Percentiles rank a stretch among this genome's conserved stretches.
phyloP scores from a whole-genome alignment of 2,329 filamentous ascomycete species.

The Neofusicoccum sp. region DNA sequence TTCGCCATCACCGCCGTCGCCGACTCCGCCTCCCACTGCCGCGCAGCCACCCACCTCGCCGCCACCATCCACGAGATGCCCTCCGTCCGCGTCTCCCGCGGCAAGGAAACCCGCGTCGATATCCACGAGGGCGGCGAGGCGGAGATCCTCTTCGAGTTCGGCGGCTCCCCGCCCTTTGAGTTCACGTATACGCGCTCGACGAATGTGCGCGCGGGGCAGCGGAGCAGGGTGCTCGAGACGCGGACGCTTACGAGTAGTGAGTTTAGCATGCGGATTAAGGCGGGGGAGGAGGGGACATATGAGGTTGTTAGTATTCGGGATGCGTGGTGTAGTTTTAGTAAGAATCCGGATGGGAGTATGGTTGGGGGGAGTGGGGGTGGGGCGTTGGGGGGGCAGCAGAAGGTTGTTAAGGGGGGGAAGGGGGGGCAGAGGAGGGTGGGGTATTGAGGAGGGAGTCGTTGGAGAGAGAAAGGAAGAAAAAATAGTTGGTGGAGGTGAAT shows the following conservation, averaged over 20 bases:
- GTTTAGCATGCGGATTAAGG: conserved; percentile 75
- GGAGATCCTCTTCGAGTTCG: conserved; percentile 92
- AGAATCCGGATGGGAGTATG: conserved; percentile 28
- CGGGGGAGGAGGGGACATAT: conserved; percentile 92
- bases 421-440: neutral
- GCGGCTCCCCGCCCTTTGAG: conserved; percentile 92
- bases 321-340: conserved; percentile 84
- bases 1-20: conserved; percentile 85
- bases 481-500: too few species aligned
- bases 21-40: conserved; percentile 86
- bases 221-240: conserved; percentile 79
- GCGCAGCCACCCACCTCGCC: conserved; percentile 71
- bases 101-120: conserved; percentile 75
- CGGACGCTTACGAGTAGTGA: conserved; percentile 83
- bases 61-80: conserved; percentile 91
- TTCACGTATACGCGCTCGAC: conserved; percentile 94
- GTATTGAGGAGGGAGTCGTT: neutral
- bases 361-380: neutral
- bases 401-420: neutral
- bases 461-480: neutral
- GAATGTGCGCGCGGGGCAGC: conserved; percentile 64
- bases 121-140: conserved; percentile 96
- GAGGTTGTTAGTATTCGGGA: conserved; percentile 97
- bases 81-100: conserved; percentile 84
- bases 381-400: neutral